Evolutionary conservation across 192 early-diverging fungal species (phyloP).

Genomic region (Glomus cerebriforme): DNA sequence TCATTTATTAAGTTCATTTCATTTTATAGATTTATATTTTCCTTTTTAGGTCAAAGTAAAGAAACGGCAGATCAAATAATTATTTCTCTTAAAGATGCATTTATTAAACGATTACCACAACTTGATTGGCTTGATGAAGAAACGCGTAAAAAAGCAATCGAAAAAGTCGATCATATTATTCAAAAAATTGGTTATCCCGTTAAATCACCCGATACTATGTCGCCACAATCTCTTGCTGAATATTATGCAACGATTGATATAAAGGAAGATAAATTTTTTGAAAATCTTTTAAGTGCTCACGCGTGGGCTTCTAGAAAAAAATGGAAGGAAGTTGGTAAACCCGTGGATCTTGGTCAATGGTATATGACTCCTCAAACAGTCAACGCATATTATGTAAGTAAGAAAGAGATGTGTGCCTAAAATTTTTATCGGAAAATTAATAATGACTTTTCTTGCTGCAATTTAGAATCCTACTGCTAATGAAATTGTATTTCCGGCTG

Average conservation of each 20-base stretch:
- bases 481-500: conserved; percentile 59
- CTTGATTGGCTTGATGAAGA: conserved; percentile 63
- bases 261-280: conserved; percentile 54
- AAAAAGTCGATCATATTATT: conserved; percentile 59
- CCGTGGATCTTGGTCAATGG: conserved; percentile 54
- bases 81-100: conserved; percentile 43
- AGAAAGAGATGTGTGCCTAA: not conserved
- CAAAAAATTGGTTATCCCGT: conserved; percentile 67
- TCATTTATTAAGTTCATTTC: not conserved
- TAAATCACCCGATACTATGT: conserved; percentile 57
- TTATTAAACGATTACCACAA: conserved; percentile 41
- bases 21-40: not conserved
- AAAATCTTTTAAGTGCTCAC: conserved; percentile 56
- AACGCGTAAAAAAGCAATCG: conserved; percentile 52
- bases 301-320: conserved; percentile 40
- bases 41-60: conserved; percentile 46
- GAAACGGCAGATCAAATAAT: conserved; percentile 53
- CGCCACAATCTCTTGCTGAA: conserved; percentile 43
- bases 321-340: conserved; percentile 36
- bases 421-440: not conserved
- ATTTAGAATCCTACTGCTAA: conserved; percentile 45
- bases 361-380: conserved; percentile 60
- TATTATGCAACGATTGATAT: conserved; percentile 59
- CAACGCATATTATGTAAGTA: conserved; percentile 54
- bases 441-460: not conserved